Evolutionary conservation across 805 yeast species (phyloP).

Genomic region (Candida sphagnicola): DNA sequence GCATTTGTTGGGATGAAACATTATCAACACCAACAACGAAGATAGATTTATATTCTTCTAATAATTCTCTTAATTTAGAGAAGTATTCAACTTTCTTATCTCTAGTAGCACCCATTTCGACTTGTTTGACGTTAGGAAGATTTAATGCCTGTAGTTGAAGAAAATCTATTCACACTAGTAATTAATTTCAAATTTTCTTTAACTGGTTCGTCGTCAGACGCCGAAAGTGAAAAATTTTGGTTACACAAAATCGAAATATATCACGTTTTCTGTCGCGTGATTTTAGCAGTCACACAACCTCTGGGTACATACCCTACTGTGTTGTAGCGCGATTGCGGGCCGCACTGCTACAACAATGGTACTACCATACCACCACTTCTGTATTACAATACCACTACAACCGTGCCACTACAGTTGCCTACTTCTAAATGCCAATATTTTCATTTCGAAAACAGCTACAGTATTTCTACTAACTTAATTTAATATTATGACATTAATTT

Average conservation of each 20-base stretch:
- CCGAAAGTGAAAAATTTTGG: constrained; percentile 2
- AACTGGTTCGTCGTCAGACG: no score
- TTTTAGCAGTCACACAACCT: no score
- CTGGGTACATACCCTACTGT: no score
- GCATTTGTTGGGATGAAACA: constrained; percentile 99
- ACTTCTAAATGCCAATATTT: no score
- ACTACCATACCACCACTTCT: no score
- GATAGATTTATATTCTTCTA: constrained; percentile 96
- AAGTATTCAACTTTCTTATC: constrained; percentile 97
- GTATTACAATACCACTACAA: no score
- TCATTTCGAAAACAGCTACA: no score
- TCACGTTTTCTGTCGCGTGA: background rate
- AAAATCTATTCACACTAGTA: background rate
- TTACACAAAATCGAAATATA: background rate
- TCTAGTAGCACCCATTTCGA: constrained; percentile 99
- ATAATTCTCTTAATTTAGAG: constrained; percentile 87
- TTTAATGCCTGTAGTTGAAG: constrained; percentile 58
- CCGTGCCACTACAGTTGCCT: no score
- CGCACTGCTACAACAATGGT: no score
- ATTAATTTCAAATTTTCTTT: background rate
- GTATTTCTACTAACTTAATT: no score
- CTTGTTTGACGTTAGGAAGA: constrained; percentile 81
- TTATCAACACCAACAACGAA: constrained; percentile 99
- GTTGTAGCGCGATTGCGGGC: no score
- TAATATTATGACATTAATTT: no score